Evolutionary conservation across 2,329 filamentous ascomycete species (phyloP), one percentile per base, ranked within the genome.

Genomic region (Chalaropsis ovoidea): DNA sequence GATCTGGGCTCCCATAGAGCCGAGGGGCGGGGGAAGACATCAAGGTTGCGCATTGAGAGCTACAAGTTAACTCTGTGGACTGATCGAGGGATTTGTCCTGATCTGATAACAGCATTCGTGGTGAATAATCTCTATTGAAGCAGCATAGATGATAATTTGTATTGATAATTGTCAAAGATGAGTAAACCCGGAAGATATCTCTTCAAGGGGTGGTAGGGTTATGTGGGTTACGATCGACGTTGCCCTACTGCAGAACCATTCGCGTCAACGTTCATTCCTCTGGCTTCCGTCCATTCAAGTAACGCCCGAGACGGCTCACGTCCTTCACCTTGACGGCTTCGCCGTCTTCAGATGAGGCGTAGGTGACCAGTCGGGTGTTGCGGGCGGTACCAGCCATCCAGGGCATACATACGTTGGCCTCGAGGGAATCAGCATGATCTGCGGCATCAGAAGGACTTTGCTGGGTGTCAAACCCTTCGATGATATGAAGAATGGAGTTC

Each of bases 281-380:
- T 0, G 84, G 83, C 49, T 77, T 81, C 66, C 72, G 75, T 1
- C 84, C 84, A 70, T 86, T 86, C 62, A 83, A 76, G 70, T 86
- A 86, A 68, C 79, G 75, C 84, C 84, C 86, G 35, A 87, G 72
- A 58, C 84, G 77, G 70, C 83, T 85, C 58, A 86, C 73, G 64
- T 86, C 80, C 73, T 80, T 84, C 5, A 86, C 83, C 70, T 76
- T 81, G 52, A 83, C 76, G 39, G 71, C 67, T 24, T 35, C 62
- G 60, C 22, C 62, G 19, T 64, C 10, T 13, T 61, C 15, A 5
- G 15, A 31, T n/a, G 58, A 22, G n/a, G 60, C 61, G 22, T 49
- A 61, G n/a, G 62, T 62, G 7, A 62, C 64, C 3, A 62, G 52
- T 4, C 45, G 62, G 5, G 64, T 19, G 17, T 22, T 54, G 6